Conservation (phyloP, 2,329 filamentous ascomycete genomes). For the Penicillium sclerotiorum region DNA sequence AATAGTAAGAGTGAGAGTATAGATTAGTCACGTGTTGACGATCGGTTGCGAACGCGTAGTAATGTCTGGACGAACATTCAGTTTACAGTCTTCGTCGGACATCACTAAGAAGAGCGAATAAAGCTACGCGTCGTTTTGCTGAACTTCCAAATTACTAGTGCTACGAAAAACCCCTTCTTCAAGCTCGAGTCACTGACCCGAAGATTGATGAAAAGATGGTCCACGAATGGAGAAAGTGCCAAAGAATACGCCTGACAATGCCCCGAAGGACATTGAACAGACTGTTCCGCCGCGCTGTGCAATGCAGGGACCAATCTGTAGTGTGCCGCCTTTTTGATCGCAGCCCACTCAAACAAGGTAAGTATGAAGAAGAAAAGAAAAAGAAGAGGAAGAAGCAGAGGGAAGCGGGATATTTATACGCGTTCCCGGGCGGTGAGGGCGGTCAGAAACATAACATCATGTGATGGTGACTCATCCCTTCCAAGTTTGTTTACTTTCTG, state of each 20-base stretch:
- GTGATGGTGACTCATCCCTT: not conserved
- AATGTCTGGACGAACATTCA: no score
- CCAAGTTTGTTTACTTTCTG: no score
- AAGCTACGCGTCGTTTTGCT: no score
- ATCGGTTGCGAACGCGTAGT: not conserved
- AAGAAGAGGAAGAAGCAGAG: slow-evolving; percentile 30
- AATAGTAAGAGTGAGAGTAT: no score
- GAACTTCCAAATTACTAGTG: not conserved
- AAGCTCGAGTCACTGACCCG: slow-evolving; percentile 33
- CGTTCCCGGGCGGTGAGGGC: not conserved
- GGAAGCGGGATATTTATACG: slow-evolving; percentile 35
- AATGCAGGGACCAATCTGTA: slow-evolving; percentile 58
- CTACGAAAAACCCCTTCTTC: slow-evolving; percentile 32
- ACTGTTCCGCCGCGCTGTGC: slow-evolving; percentile 58
- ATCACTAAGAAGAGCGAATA: no score
- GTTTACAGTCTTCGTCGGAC: no score
- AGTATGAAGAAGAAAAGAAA: slow-evolving; percentile 54
- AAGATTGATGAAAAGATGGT: slow-evolving; percentile 39
- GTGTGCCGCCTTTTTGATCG: slow-evolving; percentile 51
- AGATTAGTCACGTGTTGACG: no score
- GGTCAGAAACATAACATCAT: no score
- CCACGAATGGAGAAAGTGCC: slow-evolving; percentile 35
- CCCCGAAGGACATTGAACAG: slow-evolving; percentile 51
- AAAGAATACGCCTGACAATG: slow-evolving; percentile 46
- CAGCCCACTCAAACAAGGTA: slow-evolving; percentile 54